Evolutionary conservation across 2,329 filamentous ascomycete genomes (phyloP), one percentile per base, ranked within the genome.

Genomic region (Arthrobotrys megalospora): DNA sequence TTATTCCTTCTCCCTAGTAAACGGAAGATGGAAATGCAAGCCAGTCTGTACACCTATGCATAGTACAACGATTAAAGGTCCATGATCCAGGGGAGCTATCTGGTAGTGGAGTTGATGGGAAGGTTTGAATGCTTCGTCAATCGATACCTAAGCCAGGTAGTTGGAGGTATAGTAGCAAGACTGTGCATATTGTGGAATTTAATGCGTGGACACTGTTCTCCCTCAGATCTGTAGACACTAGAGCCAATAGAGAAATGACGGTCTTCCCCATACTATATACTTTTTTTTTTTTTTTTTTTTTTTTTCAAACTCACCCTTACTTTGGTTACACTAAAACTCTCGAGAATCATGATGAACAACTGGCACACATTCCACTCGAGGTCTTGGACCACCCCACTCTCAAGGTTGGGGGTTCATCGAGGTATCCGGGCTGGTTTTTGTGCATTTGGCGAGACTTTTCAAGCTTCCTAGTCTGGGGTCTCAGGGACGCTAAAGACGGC

Each of bases 391-490:
- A 76, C 55, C 72, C 72, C 72, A 76, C 72, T 66, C 58, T 65
- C 45, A 24, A 21, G 19, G 32, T 66, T 58, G 72, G 72, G 72
- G 65, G 21, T 24, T 36, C 41, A 47, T 60, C 41, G 19, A 60
- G 70, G 38, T 65, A 48, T 68, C 71, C 63, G 64, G 68, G 55
- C 36, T 34, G 21, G 28, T 32, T 62, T 62, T 32, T 68, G 36
- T 60, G 64, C 43, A 43, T 63, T 68, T 63, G 53, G 65, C 64
- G 64, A 64, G 45, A 55, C 58, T 58, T 76, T 53, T 70, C 34
- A 70, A 76, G 65, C 72, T 76, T 76, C 72, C 72, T 76, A 70
- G 72, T 76, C 58, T 66, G 66, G 72, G 66, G 53, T 66, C 50
- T 53, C 34, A n/a, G 19, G 47, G 38, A 65, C 62, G 62, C 69